A percentile compares a stretch with the other conserved stretches of the same genome.
Conservation (phyloP, 1,139 yeast species). For the Geotrichum armillariae region DNA sequence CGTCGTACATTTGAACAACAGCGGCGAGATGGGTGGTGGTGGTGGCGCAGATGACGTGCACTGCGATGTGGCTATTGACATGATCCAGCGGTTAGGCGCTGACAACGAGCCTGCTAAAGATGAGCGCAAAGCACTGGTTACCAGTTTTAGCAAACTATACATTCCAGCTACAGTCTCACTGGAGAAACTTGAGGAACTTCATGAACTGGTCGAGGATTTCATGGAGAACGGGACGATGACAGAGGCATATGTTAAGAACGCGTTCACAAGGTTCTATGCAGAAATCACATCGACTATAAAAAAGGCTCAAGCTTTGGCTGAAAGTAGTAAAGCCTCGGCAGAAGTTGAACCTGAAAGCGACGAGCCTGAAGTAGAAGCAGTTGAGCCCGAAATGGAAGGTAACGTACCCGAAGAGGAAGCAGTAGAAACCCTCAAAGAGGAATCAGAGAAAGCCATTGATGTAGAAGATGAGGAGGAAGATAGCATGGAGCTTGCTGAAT, state of each 20-base stretch:
- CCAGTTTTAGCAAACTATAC: conserved; percentile 52
- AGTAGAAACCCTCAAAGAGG: conserved; percentile 21
- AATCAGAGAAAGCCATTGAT: conserved; percentile 26
- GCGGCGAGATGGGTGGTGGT: conserved; percentile 43
- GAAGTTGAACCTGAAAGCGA: not conserved
- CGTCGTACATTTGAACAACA: conserved; percentile 42
- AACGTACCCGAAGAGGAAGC: not conserved
- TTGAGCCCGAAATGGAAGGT: not conserved
- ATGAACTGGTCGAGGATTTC: conserved; percentile 30
- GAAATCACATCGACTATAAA: conserved; percentile 4
- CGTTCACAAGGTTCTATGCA: conserved; percentile 48
- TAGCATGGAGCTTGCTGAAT: conserved; percentile 27
- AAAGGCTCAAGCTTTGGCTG: conserved; percentile 11
- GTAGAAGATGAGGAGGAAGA: conserved; percentile 25
- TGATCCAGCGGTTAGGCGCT: conserved; percentile 50
- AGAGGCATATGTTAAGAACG: conserved; percentile 50
- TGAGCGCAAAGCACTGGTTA: conserved; percentile 57
- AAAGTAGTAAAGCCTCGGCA: conserved; percentile 24
- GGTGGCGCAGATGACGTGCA: conserved; percentile 53
- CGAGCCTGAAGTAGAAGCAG: not conserved
- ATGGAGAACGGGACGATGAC: conserved; percentile 31
- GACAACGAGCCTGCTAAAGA: conserved; percentile 38
- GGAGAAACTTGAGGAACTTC: conserved; percentile 24
- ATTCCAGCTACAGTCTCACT: conserved; percentile 34
- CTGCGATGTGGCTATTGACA: conserved; percentile 55